Evolutionary conservation across 257 asterid genomes (phyloP).

Genomic region (Knoxia roxburghii): DNA sequence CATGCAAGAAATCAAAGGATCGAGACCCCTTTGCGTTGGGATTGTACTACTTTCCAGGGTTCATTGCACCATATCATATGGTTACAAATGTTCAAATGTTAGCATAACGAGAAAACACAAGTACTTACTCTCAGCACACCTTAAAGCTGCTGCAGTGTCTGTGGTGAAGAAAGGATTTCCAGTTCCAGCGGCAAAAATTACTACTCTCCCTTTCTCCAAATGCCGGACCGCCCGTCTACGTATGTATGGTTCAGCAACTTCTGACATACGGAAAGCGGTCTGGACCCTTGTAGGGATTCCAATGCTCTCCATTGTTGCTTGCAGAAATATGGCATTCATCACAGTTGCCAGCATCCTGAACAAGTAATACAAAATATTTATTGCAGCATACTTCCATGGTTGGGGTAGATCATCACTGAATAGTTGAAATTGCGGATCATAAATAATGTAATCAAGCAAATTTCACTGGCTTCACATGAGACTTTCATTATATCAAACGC

Average conservation of each 20-base stretch:
- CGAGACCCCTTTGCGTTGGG: too few relatives aligned
- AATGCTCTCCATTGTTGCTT: conserved; percentile 96
- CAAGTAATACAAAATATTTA: conserved; percentile 10
- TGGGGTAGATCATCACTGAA: too few relatives aligned
- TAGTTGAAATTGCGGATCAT: not conserved
- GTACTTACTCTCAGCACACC: conserved; percentile 90
- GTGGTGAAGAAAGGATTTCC: conserved; percentile 99
- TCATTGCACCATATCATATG: not conserved
- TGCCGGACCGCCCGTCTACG: conserved; percentile 93
- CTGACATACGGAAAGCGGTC: conserved; percentile 98
- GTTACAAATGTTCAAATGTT: not conserved
- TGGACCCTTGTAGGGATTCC: conserved; percentile 99
- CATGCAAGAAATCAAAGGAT: not conserved
- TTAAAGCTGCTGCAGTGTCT: conserved; percentile 96
- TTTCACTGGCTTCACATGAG: not conserved
- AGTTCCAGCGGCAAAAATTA: conserved; percentile 95
- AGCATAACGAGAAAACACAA: conserved; percentile 10
- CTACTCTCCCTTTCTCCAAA: conserved; percentile 97
- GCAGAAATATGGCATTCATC: conserved; percentile 94
- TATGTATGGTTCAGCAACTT: conserved; percentile 96
- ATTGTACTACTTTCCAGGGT: not conserved
- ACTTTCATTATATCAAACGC: not conserved
- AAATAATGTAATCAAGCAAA: not conserved
- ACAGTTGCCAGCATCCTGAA: conserved; percentile 97
- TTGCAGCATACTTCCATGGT: not conserved